These are phyloP conservation scores for Achaetomium macrosporum DNA, from an alignment of 2,329 filamentous ascomycete species.

Conservation along the genomic window DNA sequence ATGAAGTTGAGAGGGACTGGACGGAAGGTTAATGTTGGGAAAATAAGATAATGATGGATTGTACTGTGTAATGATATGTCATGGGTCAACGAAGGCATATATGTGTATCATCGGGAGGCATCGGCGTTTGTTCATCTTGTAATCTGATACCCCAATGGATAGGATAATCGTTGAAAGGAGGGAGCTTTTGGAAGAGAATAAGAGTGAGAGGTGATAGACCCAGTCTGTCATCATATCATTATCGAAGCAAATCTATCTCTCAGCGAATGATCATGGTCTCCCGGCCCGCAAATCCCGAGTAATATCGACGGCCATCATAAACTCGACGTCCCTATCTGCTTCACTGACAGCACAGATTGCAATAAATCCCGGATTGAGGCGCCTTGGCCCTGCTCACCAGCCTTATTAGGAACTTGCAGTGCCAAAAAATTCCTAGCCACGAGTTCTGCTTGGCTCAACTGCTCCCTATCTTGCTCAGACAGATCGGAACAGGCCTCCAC, in stretches of 20 bases:
- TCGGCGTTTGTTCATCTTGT: too few species aligned
- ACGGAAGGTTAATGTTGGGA: too few species aligned
- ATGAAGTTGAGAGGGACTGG: background rate
- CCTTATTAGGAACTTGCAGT: slow-evolving; percentile 23
- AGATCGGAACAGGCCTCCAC: slow-evolving; percentile 64
- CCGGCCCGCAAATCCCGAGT: background rate
- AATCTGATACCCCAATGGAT: too few species aligned
- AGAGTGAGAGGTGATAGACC: background rate
- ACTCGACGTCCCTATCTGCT: background rate
- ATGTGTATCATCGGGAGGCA: too few species aligned
- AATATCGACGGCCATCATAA: background rate
- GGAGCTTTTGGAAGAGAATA: too few species aligned
- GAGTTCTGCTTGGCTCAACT: slow-evolving; percentile 61
- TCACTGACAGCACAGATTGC: slow-evolving; percentile 3
- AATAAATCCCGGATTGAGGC: slow-evolving; percentile 13
- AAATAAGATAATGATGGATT: too few species aligned
- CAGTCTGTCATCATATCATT: background rate
- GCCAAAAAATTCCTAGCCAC: slow-evolving; percentile 54
- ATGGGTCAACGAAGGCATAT: too few species aligned
- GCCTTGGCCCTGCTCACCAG: background rate
- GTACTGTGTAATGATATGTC: too few species aligned
- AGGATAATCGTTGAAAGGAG: too few species aligned
- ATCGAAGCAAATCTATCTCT: background rate
- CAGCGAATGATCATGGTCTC: background rate
- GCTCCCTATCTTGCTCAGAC: slow-evolving; percentile 55